Evolutionary conservation across 768 basidiomycete genomes (phyloP), one percentile per base, ranked within the genome.

Genomic region (Podaxis mareebaensis): DNA sequence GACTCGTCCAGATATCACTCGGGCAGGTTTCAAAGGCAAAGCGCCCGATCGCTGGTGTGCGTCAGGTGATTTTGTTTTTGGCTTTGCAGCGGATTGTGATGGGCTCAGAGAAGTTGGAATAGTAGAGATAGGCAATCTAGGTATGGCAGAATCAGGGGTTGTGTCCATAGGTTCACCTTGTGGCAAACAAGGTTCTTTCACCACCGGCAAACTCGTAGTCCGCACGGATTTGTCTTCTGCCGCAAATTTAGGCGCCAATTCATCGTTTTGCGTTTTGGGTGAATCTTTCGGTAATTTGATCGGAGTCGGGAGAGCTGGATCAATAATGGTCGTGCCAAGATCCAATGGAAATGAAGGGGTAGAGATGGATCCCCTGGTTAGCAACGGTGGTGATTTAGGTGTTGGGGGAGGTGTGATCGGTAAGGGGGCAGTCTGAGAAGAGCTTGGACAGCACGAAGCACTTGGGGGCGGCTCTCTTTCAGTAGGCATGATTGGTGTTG

Each of bases 331-430:
- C 22, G 22, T 24, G 11, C 3, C 22, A 26, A 8, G 24, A 51
- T 11, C 12, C 20, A 13, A 24, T 11, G 22, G 8, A 12, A 15
- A 22, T 20, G 17, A 22, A 24, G 20, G 13, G 22, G 22, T 51
- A 51, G 49, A 8, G 24, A 13, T 11, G 12, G 4, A 20, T 15
- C n/a, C 42, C 42, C 5, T 13, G 11, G 48, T 11, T 24, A 20
- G 11, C 24, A 51, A 22, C 49, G 20, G 10, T 20, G 13, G 20
- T 33, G 24, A 8, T 3, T 28, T 51, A 15, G 46, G 58, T 22
- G 58, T 39, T 59, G 22, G 48, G 1, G 48, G 30, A 36, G 48
- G 58, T 1, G 20, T 59, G n/a, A 59, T 48, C n/a, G 58, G 58
- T 20, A 51, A 36, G 6, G 30, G n/a, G 7, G 33, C 20, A 38